Evolutionary conservation across 192 early-diverging fungal species (phyloP), one percentile per base, ranked within the genome.

Genomic region (Geranomyces variabilis): DNA sequence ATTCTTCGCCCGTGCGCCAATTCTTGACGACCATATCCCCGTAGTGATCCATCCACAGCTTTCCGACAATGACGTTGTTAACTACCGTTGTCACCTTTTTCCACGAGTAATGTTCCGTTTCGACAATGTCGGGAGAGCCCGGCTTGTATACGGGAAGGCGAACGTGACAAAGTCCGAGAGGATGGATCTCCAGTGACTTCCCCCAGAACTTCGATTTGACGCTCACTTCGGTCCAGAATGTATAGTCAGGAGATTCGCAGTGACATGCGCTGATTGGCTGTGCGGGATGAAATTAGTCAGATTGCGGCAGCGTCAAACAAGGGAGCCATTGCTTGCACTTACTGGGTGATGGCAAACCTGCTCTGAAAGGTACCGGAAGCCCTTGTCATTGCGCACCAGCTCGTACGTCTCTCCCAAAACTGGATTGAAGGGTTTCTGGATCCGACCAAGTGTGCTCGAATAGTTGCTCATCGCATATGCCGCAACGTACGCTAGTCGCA

Each of bases 371-470:
- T 92, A 93, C 22, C 94, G 84, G 74, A 87, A 93, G 74, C 82
- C 76, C 59, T 91, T 92, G 69, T 96, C 93, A 21, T 84, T 79
- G 28, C 88, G 79, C 48, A 93, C 89, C 59, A 92, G 87, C 83
- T 96, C 94, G 69, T 85, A 96, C 0, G 94, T 96, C 75, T 96
- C 94, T 44, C 94, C 94, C 78, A 95, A 79, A 61, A 95, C 69
- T 12, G 94, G 93, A 75, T 95, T 95, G 80, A 95, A 95, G 1
- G 94, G 94, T 79, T 95, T 95, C 15, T 68, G 56, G n/a, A 90
- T 83, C 36, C 93, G 82, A 1, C 91, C 90, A 48, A 89, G 85
- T 6, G 92, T 93, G 36, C 88, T 91, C 10, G 91, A 91, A 30
- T 75, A 75, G 79, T 92, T 93, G 73, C 90, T 91, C 91, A 96